phyloP scores from a whole-genome alignment of 176 grass and related monocot species.

The Musa beccarii region DNA sequence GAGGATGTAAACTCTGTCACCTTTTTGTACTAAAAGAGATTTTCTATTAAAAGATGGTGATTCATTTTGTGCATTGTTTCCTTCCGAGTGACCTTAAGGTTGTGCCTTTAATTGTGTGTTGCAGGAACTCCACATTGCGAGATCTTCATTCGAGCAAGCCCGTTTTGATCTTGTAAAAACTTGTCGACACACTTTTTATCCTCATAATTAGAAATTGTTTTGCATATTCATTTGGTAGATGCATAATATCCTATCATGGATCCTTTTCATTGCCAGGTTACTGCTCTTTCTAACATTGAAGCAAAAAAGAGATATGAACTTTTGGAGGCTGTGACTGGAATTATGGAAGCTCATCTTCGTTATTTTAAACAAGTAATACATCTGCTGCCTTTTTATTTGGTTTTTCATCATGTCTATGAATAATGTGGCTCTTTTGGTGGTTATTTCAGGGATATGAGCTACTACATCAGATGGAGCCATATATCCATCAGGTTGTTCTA shows the following conservation, averaged over 20 bases:
- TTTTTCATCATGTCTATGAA: constrained; percentile 14
- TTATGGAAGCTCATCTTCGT: constrained; percentile 98
- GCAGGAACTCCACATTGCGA: constrained; percentile 82
- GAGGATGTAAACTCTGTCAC: constrained; percentile 52
- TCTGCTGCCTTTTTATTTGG: constrained; percentile 11
- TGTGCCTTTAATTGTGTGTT: not conserved
- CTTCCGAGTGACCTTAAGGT: not conserved
- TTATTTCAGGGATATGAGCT: constrained; percentile 80
- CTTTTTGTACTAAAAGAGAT: not conserved
- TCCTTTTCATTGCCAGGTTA: constrained; percentile 40
- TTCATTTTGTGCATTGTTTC: not conserved
- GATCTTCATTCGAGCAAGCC: constrained; percentile 97
- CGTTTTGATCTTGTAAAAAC: constrained; percentile 68
- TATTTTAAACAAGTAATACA: constrained; percentile 75
- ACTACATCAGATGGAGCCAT: constrained; percentile 6
- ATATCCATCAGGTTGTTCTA: too few species aligned
- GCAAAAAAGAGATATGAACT: constrained; percentile 99
- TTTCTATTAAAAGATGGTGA: not conserved
- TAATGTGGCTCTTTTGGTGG: not conserved
- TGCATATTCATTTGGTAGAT: not conserved
- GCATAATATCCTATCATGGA: constrained; percentile 4
- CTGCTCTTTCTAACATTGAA: constrained; percentile 89
- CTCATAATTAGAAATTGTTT: not conserved
- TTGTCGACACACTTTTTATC: not conserved
- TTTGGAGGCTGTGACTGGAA: constrained; percentile 97